These are phyloP conservation scores for Magnusiomyces fungicola DNA, from an alignment of 1,139 yeast species.

Conservation along the genomic window DNA sequence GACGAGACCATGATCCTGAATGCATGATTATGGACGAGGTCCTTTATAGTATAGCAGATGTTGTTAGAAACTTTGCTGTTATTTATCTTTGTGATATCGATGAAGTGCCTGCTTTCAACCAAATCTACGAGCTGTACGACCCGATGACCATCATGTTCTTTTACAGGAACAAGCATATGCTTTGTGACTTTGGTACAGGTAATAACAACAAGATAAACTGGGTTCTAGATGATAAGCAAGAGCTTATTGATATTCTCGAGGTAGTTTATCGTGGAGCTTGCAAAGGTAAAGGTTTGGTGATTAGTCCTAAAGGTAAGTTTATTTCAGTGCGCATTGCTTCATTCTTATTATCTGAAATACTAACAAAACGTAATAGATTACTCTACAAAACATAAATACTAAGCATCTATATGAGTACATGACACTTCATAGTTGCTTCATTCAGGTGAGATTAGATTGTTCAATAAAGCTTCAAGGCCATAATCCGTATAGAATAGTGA, in stretches of 20 bases:
- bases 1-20: conserved; percentile 65
- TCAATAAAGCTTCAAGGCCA: no score
- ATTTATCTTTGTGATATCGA: conserved; percentile 83
- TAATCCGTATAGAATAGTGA: no score
- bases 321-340: not conserved
- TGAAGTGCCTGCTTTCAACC: conserved; percentile 84
- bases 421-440: not conserved
- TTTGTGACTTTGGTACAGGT: conserved; percentile 98
- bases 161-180: conserved; percentile 87
- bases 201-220: conserved; percentile 91
- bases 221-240: conserved; percentile 71
- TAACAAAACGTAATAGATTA: conserved; percentile 17
- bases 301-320: conserved; percentile 58
- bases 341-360: not conserved
- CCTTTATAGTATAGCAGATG: conserved; percentile 70
- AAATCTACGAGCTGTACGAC: conserved; percentile 88
- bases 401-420: conserved; percentile 3
- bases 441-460: no score
- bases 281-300: conserved; percentile 88
- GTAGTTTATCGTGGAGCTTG: conserved; percentile 85
- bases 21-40: conserved; percentile 91
- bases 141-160: conserved; percentile 93
- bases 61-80: conserved; percentile 80
- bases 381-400: conserved; percentile 32
- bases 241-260: conserved; percentile 83